A percentile compares a stretch with the other conserved stretches of the same genome.
phyloP scores from a whole-genome alignment of 164 flowering plant species.

The Platanus orientalis region DNA sequence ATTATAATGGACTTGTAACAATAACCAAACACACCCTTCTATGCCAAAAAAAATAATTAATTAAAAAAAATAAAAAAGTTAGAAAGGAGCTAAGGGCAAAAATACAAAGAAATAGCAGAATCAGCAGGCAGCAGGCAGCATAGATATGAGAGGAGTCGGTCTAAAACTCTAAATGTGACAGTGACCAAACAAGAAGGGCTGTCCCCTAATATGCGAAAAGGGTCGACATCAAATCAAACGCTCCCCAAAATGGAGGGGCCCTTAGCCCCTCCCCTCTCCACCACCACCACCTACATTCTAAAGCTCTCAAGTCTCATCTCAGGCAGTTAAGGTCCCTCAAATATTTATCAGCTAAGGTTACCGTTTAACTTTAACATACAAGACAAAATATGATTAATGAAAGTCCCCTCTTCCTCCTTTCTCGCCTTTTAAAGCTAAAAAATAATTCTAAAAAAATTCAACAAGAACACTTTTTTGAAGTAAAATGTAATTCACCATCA shows the following conservation, averaged over 20 bases:
- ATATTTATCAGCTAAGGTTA: not conserved
- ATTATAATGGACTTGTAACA: too few species aligned
- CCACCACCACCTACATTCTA: conserved; percentile 13
- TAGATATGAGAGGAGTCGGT: not conserved
- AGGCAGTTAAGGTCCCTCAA: not conserved
- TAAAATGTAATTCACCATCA: not conserved
- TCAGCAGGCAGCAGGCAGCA: too few species aligned
- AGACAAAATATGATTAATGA: not conserved
- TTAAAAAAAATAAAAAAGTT: too few species aligned
- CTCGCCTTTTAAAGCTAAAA: conserved; percentile 9
- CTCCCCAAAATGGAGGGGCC: not conserved
- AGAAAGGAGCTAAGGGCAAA: too few species aligned
- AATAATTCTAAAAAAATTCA: not conserved
- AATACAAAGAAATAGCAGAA: too few species aligned
- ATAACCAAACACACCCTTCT: too few species aligned
- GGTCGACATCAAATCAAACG: conserved; percentile 34
- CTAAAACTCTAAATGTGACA: conserved; percentile 6
- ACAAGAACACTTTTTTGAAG: not conserved
- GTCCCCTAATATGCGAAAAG: conserved; percentile 41
- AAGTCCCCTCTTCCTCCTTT: conserved; percentile 6
- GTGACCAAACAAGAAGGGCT: conserved; percentile 17
- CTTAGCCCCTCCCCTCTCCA: conserved; percentile 17
- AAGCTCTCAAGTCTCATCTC: not conserved
- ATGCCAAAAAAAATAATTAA: too few species aligned
- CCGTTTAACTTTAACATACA: not conserved